These are phyloP conservation scores for Colletotrichum ledebouriae DNA, from an alignment of 2,329 filamentous ascomycete species.

Conservation along the genomic window DNA sequence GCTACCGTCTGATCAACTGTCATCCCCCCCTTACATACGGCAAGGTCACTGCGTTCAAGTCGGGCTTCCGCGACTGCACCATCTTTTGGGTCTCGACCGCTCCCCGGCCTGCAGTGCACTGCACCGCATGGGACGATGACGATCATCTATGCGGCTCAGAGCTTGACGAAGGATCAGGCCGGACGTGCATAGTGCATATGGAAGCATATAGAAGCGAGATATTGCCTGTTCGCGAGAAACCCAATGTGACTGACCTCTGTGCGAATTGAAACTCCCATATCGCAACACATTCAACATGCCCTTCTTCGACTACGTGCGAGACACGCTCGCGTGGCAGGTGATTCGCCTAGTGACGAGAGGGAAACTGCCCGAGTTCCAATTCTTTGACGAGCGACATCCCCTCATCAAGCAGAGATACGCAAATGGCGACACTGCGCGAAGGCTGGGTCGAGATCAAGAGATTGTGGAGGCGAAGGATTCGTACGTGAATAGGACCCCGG, in stretches of 20 bases:
- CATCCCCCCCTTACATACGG: neutral
- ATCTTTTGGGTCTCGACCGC: neutral
- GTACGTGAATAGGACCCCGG: conserved; percentile 1
- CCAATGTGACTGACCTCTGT: too few species aligned
- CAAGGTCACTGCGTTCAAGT: conserved; percentile 9
- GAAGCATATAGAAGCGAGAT: conserved; percentile 12
- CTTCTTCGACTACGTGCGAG: conserved; percentile 35
- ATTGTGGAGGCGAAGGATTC: conserved; percentile 2
- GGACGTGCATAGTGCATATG: conserved; percentile 9
- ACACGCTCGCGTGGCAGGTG: conserved; percentile 33
- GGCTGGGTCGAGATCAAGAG: neutral
- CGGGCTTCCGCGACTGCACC: conserved; percentile 11
- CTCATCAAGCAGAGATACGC: conserved; percentile 29
- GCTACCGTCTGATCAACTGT: conserved; percentile 10
- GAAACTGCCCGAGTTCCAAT: conserved; percentile 29
- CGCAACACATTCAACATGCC: conserved; percentile 13
- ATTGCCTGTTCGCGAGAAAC: neutral
- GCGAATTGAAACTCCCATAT: neutral
- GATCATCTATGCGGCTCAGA: conserved; percentile 12
- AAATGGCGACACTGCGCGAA: neutral
- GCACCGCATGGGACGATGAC: conserved; percentile 18
- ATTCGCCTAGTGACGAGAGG: conserved; percentile 26
- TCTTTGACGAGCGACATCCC: conserved; percentile 34
- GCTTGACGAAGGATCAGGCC: conserved; percentile 25
- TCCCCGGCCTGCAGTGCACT: neutral